Evolutionary conservation across 345 rosid genomes (phyloP).

Genomic region (Dovyalis caffra): DNA sequence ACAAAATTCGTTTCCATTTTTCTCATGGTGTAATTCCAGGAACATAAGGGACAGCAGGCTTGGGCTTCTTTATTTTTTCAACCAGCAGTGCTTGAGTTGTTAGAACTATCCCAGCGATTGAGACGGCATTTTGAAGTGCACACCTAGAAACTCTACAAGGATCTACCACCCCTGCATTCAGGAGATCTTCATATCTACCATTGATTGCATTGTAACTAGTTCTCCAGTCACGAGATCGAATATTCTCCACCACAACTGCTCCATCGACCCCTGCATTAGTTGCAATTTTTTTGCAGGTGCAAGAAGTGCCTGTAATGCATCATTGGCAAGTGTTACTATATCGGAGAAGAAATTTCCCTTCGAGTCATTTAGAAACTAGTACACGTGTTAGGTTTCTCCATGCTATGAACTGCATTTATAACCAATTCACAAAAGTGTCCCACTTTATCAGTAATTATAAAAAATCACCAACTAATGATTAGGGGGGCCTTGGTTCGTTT

Average conservation of each 20-base stretch:
- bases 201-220: slow-evolving; percentile 80
- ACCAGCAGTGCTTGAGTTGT: slow-evolving; percentile 90
- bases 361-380: neutral
- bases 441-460: neutral
- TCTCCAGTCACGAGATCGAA: slow-evolving; percentile 53
- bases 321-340: neutral
- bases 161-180: slow-evolving; percentile 62
- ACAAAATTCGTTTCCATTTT: neutral
- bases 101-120: slow-evolving; percentile 70
- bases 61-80: slow-evolving; percentile 59
- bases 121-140: slow-evolving; percentile 79
- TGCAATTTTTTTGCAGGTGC: slow-evolving; percentile 79
- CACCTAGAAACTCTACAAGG: slow-evolving; percentile 78
- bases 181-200: slow-evolving; percentile 68
- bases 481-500: too few relatives aligned
- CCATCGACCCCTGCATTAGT: slow-evolving; percentile 82
- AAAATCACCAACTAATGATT: too few relatives aligned
- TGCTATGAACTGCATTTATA: neutral
- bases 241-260: slow-evolving; percentile 68
- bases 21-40: slow-evolving; percentile 66
- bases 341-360: slow-evolving; percentile 26
- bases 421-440: neutral
- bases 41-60: slow-evolving; percentile 56
- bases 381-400: neutral
- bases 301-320: slow-evolving; percentile 56